These are phyloP conservation scores for Solanum hybrid DNA, from an alignment of 305 asterid genomes.

Conservation along the genomic window DNA sequence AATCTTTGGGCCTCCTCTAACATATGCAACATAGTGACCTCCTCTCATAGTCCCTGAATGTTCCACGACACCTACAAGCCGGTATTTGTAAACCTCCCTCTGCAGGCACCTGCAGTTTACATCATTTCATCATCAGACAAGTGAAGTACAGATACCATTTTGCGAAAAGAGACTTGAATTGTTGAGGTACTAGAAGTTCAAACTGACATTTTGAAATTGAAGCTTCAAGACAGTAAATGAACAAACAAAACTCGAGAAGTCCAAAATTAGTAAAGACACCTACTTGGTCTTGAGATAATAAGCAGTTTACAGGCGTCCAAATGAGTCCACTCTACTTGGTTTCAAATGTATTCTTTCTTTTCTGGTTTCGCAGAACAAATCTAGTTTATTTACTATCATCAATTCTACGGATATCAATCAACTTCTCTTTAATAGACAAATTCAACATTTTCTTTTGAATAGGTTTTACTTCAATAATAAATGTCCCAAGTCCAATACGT, in stretches of 20 bases:
- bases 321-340: not conserved
- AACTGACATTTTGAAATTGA: not conserved
- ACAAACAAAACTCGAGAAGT: not conserved
- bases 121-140: not conserved
- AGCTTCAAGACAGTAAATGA: not conserved
- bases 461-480: not conserved
- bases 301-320: not conserved
- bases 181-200: not conserved
- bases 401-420: not conserved
- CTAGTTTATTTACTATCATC: not conserved
- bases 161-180: not conserved
- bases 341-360: not conserved
- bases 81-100: slow-evolving; percentile 27
- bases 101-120: slow-evolving; percentile 35
- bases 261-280: not conserved
- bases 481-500: not conserved
- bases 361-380: not conserved
- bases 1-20: slow-evolving; percentile 38
- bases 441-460: not conserved
- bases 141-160: not conserved
- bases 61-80: slow-evolving; percentile 71
- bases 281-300: not conserved
- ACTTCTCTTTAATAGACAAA: not conserved
- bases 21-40: slow-evolving; percentile 80
- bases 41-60: slow-evolving; percentile 83